phyloP scores from a whole-genome alignment of 2,329 filamentous ascomycete genomes.

The Alternaria sp. region DNA sequence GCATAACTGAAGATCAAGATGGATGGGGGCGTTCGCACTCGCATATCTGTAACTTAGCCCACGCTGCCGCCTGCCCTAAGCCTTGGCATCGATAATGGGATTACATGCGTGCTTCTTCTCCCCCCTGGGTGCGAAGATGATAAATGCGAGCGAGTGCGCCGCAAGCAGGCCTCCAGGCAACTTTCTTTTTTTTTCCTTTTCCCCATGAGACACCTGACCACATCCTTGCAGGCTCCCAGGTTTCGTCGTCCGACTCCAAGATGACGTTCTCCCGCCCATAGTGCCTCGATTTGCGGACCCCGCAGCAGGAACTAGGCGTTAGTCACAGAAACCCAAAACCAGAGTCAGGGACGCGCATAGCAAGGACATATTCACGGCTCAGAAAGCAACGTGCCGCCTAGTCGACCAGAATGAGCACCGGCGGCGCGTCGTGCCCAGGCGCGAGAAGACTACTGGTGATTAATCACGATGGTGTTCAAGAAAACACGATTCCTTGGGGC shows the following conservation, averaged over 20 bases:
- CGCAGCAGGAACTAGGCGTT: slow-evolving; percentile 33
- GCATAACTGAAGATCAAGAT: neutral
- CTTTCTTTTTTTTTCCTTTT: neutral
- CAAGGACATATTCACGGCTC: slow-evolving; percentile 21
- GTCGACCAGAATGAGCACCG: slow-evolving; percentile 23
- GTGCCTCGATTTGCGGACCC: slow-evolving; percentile 19
- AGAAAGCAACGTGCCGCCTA: slow-evolving; percentile 20
- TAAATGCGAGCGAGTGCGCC: slow-evolving; percentile 3
- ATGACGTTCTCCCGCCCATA: slow-evolving; percentile 14
- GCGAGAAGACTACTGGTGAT: slow-evolving; percentile 30
- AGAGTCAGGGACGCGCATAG: slow-evolving; percentile 33
- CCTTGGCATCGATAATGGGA: slow-evolving; percentile 36
- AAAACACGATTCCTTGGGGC: slow-evolving; percentile 25
- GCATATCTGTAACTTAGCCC: slow-evolving; percentile 20
- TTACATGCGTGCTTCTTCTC: slow-evolving; percentile 27
- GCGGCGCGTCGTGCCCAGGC: slow-evolving; percentile 38
- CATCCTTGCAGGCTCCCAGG: neutral
- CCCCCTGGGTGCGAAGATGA: neutral
- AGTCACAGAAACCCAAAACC: slow-evolving; percentile 37
- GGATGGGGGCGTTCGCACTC: slow-evolving; percentile 2
- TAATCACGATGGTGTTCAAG: slow-evolving; percentile 37
- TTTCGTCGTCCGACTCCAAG: neutral
- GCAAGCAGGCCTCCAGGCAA: neutral
- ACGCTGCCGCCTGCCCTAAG: slow-evolving; percentile 24
- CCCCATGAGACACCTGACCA: neutral